A percentile compares a stretch with the other conserved stretches of the same genome.
phyloP scores from a whole-genome alignment of 441 rosid genomes.

The Gossypium lobatum region DNA sequence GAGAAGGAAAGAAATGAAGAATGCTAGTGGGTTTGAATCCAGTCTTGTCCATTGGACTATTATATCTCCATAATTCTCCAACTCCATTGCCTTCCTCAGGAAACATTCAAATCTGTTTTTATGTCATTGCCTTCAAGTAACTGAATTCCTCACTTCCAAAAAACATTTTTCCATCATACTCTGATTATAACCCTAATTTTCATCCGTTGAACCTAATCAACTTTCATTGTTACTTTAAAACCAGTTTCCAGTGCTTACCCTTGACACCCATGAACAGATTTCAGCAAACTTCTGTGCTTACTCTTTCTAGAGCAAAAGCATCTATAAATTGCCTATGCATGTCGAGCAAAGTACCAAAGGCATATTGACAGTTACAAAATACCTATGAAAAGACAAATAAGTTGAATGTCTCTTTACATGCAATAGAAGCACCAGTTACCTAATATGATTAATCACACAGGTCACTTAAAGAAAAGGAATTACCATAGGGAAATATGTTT shows the following conservation, averaged over 20 bases:
- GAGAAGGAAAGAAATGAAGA: not conserved
- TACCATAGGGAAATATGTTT: slow-evolving; percentile 93
- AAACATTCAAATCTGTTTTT: not conserved
- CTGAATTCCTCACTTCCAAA: not conserved
- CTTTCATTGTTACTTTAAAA: not conserved
- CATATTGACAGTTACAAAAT: not conserved
- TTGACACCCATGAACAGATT: not conserved
- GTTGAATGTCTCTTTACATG: not conserved
- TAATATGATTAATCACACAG: not conserved
- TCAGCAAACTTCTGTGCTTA: not conserved
- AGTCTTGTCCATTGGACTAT: not conserved
- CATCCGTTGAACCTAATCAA: not conserved
- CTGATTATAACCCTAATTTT: not conserved
- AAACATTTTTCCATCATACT: not conserved
- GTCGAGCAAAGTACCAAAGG: not conserved
- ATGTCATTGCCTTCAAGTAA: not conserved
- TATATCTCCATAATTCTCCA: not conserved
- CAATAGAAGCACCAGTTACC: not conserved
- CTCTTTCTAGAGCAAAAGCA: too few relatives aligned
- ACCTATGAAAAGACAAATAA: not conserved
- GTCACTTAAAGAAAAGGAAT: not conserved
- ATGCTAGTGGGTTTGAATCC: not conserved
- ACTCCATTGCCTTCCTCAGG: not conserved
- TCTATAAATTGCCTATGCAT: not conserved
- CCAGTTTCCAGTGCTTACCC: not conserved